Evolutionary conservation across 2,329 filamentous ascomycete species (phyloP).

Genomic region (Colletotrichum sp.): DNA sequence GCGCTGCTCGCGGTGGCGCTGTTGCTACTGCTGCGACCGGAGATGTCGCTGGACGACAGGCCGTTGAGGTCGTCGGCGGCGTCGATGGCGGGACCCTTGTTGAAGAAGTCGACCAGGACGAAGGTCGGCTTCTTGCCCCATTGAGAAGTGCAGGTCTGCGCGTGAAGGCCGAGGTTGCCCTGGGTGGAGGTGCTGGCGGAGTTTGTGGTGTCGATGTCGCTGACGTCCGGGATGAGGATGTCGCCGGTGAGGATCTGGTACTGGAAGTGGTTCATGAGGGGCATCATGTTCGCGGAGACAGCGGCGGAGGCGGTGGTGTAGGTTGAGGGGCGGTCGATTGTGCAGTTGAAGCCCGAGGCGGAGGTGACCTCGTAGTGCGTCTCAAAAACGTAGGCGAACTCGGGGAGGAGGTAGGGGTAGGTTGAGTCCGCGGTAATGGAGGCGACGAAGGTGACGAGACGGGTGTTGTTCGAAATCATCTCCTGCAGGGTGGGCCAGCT

Average conservation of each 20-base stretch:
- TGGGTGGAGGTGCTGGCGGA: constrained; percentile 54
- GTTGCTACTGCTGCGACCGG: constrained; percentile 36
- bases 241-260: constrained; percentile 60
- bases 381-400: constrained; percentile 75
- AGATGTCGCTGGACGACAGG: constrained; percentile 38
- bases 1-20: constrained; percentile 19
- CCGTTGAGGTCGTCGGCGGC: constrained; percentile 74
- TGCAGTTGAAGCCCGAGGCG: constrained; percentile 73
- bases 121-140: constrained; percentile 74
- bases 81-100: constrained; percentile 71
- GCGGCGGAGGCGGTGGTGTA: constrained; percentile 57
- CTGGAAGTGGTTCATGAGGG: constrained; percentile 83
- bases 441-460: constrained; percentile 74
- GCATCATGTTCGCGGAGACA: constrained; percentile 63
- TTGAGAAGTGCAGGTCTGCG: constrained; percentile 55
- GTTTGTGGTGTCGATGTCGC: constrained; percentile 69
- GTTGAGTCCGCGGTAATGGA: constrained; percentile 46
- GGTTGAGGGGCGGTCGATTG: constrained; percentile 66
- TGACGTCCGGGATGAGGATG: constrained; percentile 67
- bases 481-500: constrained; percentile 75
- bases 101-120: constrained; percentile 81
- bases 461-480: constrained; percentile 68
- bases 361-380: constrained; percentile 70
- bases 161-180: constrained; percentile 63
- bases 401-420: constrained; percentile 65